Conservation (phyloP, 305 asterid genomes). For the Fraxinus paxiana region DNA sequence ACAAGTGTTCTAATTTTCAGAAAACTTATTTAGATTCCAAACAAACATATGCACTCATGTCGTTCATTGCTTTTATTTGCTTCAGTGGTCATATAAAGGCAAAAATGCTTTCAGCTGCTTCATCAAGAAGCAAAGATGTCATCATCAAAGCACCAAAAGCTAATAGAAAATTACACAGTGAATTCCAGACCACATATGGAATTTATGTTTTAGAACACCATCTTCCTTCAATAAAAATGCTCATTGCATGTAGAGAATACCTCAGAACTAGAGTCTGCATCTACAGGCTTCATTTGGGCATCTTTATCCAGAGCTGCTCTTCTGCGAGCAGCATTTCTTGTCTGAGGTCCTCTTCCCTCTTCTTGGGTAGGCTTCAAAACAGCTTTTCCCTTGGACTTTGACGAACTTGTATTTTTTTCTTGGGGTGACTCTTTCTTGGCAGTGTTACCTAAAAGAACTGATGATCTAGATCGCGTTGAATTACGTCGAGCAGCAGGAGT, state of each 20-base stretch:
- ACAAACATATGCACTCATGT: not conserved
- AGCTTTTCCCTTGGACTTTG: slow-evolving; percentile 90
- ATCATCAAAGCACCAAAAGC: not conserved
- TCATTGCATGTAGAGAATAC: slow-evolving; percentile 29
- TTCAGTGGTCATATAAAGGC: not conserved
- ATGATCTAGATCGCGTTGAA: slow-evolving; percentile 71
- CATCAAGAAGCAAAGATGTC: not conserved
- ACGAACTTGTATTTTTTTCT: slow-evolving; percentile 57
- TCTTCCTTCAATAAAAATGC: not conserved
- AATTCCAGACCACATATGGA: not conserved
- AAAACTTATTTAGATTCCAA: not conserved
- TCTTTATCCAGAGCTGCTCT: slow-evolving; percentile 82
- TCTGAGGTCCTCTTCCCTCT: slow-evolving; percentile 82
- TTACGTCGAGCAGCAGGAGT: slow-evolving; percentile 70
- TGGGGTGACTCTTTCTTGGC: slow-evolving; percentile 52
- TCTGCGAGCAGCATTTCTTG: slow-evolving; percentile 84
- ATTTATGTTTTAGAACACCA: not conserved
- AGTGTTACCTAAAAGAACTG: slow-evolving; percentile 54
- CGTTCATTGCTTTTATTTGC: not conserved
- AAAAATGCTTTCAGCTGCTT: not conserved
- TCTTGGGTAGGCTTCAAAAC: slow-evolving; percentile 70
- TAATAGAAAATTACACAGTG: not conserved
- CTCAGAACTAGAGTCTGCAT: slow-evolving; percentile 85
- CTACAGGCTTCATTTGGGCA: slow-evolving; percentile 61
- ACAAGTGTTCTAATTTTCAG: not conserved